Base-by-base conservation (phyloP, 495 filamentous ascomycete genomes). In the Daldinia concentrica region DNA sequence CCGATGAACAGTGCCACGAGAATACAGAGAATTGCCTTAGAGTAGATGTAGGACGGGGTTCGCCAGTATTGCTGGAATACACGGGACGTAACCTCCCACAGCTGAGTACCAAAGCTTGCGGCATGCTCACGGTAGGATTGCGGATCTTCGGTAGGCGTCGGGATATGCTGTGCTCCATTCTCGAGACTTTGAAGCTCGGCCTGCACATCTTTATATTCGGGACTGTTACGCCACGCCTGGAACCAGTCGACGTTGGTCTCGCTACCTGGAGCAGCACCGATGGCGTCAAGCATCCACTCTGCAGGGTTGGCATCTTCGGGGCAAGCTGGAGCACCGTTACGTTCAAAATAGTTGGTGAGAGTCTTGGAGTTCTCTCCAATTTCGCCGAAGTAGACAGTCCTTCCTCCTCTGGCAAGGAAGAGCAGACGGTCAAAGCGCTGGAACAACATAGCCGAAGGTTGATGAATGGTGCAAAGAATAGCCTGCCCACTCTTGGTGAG, bases 261-360 rank as follows among this genome's bases (percentile, higher is more conserved):
- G 19, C 88, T 90, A 26, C 92, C 93, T n/a, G 94, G 94, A 1
- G 94, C 94, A 27, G 93, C 93, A 67, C 94, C 95, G 74, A 95
- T 97, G 55, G 93, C 90, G 75, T 97, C 93, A 37, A 98, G 84
- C 92, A 98, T 97, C 92, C 92, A 97, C 80, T 98, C 95, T 19
- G 95, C 95, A 29, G 93, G 93, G 80, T 92, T 98, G n/a, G 92
- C 91, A 15, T 91, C 89, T 2, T 76, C 68, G 2, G 91, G 91
- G 79, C 93, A 97, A 45, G 88, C 83, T 19, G 84, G 81, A 4
- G 91, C 92, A 52, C 94, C 91, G 74, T 94, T 91, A 54, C 84
- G 83, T 79, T 95, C 91, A 71, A 97, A 97, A 80, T 97, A 97
- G 69, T 78, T 85, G 1, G 88, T 86, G 68, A 97, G 79, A 17